These are phyloP conservation scores for Sphagnurus paluster DNA, from an alignment of 1,284 basidiomycete genomes.

Conservation along the genomic window DNA sequence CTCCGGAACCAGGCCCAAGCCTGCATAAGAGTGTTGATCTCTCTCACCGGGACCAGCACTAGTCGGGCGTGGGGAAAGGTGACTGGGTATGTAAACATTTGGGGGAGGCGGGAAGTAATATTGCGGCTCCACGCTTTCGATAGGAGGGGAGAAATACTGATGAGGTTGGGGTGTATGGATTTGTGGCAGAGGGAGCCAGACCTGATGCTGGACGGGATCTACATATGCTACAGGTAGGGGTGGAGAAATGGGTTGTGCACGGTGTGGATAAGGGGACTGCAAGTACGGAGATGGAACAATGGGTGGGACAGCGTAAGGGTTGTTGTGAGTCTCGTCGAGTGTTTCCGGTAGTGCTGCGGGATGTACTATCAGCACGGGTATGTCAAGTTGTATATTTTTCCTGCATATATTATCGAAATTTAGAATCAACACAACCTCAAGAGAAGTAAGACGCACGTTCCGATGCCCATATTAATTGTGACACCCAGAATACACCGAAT, in stretches of 20 bases:
- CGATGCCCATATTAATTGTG: conserved; percentile 62
- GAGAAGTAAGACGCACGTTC: conserved; percentile 44
- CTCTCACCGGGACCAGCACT: conserved; percentile 11
- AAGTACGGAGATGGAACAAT: conserved; percentile 15
- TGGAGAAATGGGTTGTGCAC: conserved; percentile 34
- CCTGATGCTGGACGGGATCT: conserved; percentile 38
- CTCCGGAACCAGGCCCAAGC: neutral
- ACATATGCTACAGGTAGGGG: conserved; percentile 37
- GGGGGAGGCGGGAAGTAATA: conserved; percentile 37
- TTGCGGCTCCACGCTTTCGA: conserved; percentile 21
- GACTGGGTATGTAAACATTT: conserved; percentile 8
- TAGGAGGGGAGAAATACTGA: conserved; percentile 21
- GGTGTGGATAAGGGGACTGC: conserved; percentile 34
- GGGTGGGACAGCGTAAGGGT: conserved; percentile 12
- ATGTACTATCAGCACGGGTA: conserved; percentile 67
- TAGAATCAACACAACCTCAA: conserved; percentile 1
- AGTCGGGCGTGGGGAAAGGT: conserved; percentile 13
- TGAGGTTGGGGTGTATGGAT: conserved; percentile 26
- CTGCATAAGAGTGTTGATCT: conserved; percentile 4
- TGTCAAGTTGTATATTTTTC: conserved; percentile 63
- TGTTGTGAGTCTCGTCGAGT: conserved; percentile 4
- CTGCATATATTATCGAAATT: conserved; percentile 35
- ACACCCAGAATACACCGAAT: conserved; percentile 56
- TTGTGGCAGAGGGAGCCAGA: conserved; percentile 48
- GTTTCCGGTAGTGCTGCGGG: conserved; percentile 51